These are phyloP conservation scores for Phalaenopsis equestris DNA, from an alignment of 106 monocot species.

Conservation along the genomic window DNA sequence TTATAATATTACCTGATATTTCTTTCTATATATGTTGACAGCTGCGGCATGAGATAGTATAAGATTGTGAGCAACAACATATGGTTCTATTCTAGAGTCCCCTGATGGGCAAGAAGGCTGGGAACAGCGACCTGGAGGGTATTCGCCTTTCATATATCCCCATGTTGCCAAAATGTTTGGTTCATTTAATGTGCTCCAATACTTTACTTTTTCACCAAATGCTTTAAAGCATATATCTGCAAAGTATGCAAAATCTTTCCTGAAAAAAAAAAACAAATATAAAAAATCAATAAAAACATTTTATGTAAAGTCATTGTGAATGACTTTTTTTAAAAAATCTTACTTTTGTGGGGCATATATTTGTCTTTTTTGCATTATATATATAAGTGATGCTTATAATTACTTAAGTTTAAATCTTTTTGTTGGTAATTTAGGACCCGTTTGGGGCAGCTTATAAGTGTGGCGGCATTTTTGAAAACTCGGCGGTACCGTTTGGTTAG, in stretches of 20 bases:
- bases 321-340: too few relatives aligned
- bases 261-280: slow-evolving; percentile 7
- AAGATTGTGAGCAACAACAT: slow-evolving; percentile 32
- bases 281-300: too few relatives aligned
- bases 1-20: slow-evolving; percentile 29
- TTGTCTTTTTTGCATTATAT: too few relatives aligned
- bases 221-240: slow-evolving; percentile 46
- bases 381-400: too few relatives aligned
- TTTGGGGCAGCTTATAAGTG: too few relatives aligned
- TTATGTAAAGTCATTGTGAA: too few relatives aligned
- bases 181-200: slow-evolving; percentile 55
- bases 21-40: slow-evolving; percentile 27
- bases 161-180: slow-evolving; percentile 26
- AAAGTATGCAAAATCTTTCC: slow-evolving; percentile 40
- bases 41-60: slow-evolving; percentile 43
- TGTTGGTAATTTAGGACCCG: too few relatives aligned
- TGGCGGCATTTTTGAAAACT: too few relatives aligned
- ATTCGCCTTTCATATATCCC: slow-evolving; percentile 30
- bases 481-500: too few relatives aligned
- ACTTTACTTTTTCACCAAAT: slow-evolving; percentile 50
- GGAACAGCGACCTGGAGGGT: slow-evolving; percentile 45
- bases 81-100: slow-evolving; percentile 32
- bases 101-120: slow-evolving; percentile 26
- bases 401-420: too few relatives aligned
- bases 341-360: too few relatives aligned